Evolutionary conservation across 345 rosid species (phyloP).

Genomic region (Populus tremula): DNA sequence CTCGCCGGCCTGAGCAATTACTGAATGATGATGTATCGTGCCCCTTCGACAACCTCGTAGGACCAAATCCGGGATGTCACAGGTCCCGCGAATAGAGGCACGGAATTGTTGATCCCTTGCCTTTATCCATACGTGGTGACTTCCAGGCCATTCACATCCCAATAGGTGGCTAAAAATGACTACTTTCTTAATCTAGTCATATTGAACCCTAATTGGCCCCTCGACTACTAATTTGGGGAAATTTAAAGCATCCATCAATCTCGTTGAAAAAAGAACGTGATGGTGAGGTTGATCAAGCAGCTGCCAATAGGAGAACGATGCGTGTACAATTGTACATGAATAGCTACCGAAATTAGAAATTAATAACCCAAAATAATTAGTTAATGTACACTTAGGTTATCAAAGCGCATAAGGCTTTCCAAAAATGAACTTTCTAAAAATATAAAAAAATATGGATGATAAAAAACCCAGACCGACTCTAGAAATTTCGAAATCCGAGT

Average conservation of each 20-base stretch:
- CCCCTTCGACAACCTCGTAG: too few relatives aligned
- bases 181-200: neutral
- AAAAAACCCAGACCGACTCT: too few relatives aligned
- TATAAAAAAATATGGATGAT: too few relatives aligned
- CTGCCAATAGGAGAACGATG: neutral
- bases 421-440: too few relatives aligned
- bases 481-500: neutral
- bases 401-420: too few relatives aligned
- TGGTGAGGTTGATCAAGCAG: neutral
- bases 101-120: too few relatives aligned
- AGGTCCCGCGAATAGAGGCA: too few relatives aligned
- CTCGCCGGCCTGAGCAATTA: too few relatives aligned
- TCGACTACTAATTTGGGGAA: neutral
- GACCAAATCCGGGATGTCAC: too few relatives aligned
- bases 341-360: neutral
- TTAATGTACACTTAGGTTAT: neutral
- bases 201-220: neutral
- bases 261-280: neutral
- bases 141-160: neutral
- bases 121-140: neutral
- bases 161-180: neutral
- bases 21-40: too few relatives aligned
- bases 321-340: neutral
- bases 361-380: neutral
- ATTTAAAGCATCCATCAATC: neutral